These are phyloP conservation scores for Aurinia saxatilis DNA, from an alignment of 345 rosid genomes.

Conservation along the genomic window DNA sequence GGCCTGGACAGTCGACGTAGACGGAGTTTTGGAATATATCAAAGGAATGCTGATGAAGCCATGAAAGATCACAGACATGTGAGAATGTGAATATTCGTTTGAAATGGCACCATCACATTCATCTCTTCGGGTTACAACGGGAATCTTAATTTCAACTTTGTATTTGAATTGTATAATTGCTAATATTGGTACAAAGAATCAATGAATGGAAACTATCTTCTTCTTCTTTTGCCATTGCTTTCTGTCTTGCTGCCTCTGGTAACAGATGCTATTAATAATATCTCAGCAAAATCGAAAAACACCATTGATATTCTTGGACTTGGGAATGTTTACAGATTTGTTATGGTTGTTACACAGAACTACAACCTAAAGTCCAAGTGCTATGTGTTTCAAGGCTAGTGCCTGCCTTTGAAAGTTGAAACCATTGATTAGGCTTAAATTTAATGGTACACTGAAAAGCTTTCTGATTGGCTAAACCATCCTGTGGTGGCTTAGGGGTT, in stretches of 20 bases:
- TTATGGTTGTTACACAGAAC: too few relatives aligned
- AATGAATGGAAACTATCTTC: constrained; percentile 2
- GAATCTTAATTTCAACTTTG: constrained; percentile 2
- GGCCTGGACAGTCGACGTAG: constrained; percentile 75
- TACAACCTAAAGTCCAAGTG: too few relatives aligned
- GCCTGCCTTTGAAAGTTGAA: too few relatives aligned
- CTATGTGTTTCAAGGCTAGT: too few relatives aligned
- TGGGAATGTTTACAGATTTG: background rate
- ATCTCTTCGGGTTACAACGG: constrained; percentile 4
- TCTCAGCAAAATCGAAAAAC: background rate
- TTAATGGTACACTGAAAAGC: too few relatives aligned
- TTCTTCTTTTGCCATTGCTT: background rate
- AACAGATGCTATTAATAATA: too few relatives aligned
- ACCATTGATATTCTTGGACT: background rate
- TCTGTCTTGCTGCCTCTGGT: background rate
- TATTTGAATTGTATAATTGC: constrained; percentile 21
- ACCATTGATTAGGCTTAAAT: too few relatives aligned
- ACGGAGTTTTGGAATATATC: constrained; percentile 44
- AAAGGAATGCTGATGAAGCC: constrained; percentile 58
- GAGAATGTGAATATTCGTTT: constrained; percentile 26
- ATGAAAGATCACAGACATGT: constrained; percentile 6
- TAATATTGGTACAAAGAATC: background rate
- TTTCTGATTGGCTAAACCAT: constrained; percentile 3
- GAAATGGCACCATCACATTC: constrained; percentile 13
- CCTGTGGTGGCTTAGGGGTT: background rate